Conservation (phyloP, 202 grass and related monocot species). For the Schoenoplectus tabernaemontani region DNA sequence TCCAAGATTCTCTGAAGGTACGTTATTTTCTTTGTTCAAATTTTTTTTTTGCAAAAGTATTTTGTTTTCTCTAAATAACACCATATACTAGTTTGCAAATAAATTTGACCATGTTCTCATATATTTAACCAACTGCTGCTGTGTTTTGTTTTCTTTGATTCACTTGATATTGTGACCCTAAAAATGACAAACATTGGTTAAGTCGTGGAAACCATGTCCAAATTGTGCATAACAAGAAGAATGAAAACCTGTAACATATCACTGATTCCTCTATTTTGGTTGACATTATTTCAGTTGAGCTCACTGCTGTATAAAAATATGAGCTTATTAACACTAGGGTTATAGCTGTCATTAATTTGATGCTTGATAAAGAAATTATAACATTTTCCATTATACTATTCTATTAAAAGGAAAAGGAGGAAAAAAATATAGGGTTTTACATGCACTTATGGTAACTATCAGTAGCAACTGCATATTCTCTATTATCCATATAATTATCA, state of each 20-base stretch:
- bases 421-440: neutral
- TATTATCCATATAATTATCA: neutral
- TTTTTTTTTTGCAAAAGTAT: neutral
- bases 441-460: neutral
- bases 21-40: slow-evolving; percentile 5
- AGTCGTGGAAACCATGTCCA: neutral
- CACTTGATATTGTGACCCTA: neutral
- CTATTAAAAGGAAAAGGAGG: neutral
- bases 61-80: neutral
- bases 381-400: neutral
- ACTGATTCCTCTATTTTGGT: neutral
- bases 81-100: neutral
- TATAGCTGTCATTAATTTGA: neutral
- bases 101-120: neutral
- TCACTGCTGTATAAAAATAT: neutral
- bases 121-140: neutral
- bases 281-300: neutral
- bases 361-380: neutral
- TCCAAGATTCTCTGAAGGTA: slow-evolving; percentile 79
- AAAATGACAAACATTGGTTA: neutral
- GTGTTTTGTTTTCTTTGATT: neutral
- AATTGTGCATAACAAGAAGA: neutral
- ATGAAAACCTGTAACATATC: neutral
- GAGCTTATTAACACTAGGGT: neutral
- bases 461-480: neutral